These are phyloP conservation scores for Fraxinus xanthoxyloides DNA, from an alignment of 305 asterid genomes.

Conservation along the genomic window DNA sequence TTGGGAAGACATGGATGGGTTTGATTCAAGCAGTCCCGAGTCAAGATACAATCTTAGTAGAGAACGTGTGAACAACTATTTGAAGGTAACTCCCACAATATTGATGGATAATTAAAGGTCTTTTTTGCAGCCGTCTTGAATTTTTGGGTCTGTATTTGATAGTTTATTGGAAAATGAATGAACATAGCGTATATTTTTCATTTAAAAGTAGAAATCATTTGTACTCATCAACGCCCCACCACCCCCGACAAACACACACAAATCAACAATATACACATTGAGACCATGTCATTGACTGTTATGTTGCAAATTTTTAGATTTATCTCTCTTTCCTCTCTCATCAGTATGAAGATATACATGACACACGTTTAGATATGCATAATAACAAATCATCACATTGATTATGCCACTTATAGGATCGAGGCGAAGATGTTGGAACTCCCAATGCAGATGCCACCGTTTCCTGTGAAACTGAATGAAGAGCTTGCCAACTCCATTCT, in stretches of 20 bases:
- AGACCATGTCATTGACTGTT: neutral
- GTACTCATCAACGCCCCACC: neutral
- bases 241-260: neutral
- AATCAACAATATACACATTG: neutral
- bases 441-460: conserved; percentile 41
- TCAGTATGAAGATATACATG: neutral
- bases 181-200: neutral
- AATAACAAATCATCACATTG: neutral
- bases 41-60: neutral
- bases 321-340: neutral
- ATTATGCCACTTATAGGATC: neutral
- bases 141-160: neutral
- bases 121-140: neutral
- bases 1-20: neutral
- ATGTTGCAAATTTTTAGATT: neutral
- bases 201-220: neutral
- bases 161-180: neutral
- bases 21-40: neutral
- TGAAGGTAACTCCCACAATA: neutral
- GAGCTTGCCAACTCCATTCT: conserved; percentile 33
- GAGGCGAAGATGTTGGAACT: neutral
- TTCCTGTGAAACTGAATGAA: conserved; percentile 35
- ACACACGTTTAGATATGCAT: neutral
- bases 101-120: neutral
- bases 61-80: neutral